A percentile compares a stretch with the other conserved stretches of the same genome.
These are phyloP conservation scores for Penicillium paxilli DNA, from an alignment of 495 filamentous ascomycete species.

Conservation along the genomic window DNA sequence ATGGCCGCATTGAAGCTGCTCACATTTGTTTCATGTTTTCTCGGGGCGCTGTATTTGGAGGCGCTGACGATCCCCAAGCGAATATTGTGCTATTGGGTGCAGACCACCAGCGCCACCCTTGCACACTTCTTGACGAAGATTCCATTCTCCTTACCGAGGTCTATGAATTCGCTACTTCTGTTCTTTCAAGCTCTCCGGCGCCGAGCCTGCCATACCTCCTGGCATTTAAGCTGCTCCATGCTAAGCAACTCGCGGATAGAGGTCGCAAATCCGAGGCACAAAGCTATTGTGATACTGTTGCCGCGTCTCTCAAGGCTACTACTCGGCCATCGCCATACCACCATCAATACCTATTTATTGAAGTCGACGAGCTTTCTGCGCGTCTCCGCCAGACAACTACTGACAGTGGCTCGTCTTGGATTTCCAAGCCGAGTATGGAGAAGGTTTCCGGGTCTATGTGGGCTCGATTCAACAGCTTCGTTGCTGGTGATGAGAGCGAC, in stretches of 20 bases:
- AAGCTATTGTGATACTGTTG: conserved; percentile 87
- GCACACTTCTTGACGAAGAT: conserved; percentile 76
- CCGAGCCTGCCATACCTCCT: conserved; percentile 79
- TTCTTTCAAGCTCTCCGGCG: conserved; percentile 56
- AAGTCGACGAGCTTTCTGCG: conserved; percentile 80
- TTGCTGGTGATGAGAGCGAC: conserved; percentile 84
- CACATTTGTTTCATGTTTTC: conserved; percentile 82
- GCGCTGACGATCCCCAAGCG: conserved; percentile 77
- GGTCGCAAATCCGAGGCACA: conserved; percentile 81
- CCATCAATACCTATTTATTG: conserved; percentile 67
- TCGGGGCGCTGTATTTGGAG: conserved; percentile 65
- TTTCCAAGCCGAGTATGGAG: conserved; percentile 91
- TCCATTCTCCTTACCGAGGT: conserved; percentile 86
- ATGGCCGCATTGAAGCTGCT: conserved; percentile 86
- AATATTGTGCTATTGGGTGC: conserved; percentile 81
- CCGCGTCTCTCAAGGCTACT: conserved; percentile 73
- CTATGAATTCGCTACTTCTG: conserved; percentile 81
- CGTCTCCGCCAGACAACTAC: conserved; percentile 81
- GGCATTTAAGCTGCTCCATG: conserved; percentile 86
- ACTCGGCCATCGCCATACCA: conserved; percentile 85
- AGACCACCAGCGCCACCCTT: conserved; percentile 67
- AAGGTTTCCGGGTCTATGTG: conserved; percentile 87
- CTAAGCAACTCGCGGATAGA: conserved; percentile 76
- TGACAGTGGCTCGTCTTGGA: conserved; percentile 71
- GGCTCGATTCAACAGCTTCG: conserved; percentile 90